Evolutionary conservation across 768 basidiomycete species (phyloP), one percentile per base, ranked within the genome.

Genomic region (Rhizopogon vinicolor): DNA sequence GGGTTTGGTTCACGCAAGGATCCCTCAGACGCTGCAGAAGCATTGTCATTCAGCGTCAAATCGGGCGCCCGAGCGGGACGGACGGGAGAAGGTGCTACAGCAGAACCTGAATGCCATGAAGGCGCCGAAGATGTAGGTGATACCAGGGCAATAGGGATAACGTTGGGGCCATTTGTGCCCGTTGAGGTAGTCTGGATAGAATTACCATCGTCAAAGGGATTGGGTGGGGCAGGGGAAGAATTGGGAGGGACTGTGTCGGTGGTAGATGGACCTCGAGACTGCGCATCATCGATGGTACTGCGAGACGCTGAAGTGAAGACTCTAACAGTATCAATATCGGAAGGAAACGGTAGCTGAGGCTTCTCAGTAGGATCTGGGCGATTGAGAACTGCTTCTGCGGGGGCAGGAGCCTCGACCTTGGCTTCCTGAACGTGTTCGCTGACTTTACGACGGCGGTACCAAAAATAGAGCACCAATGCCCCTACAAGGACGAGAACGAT

Each of bases 91-190:
- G 72, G 69, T 29, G 59, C 40, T n/a, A 48, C 41, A 41, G 63
- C 53, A 43, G 58, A 42, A 16, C 57, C 53, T 2, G 62, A 62
- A 41, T 61, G 62, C 14, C 82, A 78, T 9, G 67, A 66, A 12
- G 67, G 29, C 70, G 68, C 37, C 69, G 74, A 35, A 58, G 68
- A 46, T 3, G 58, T 59, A 16, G 87, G 82, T 22, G 86, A 72
- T 37, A 92, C 86, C 42, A 92, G 77, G 12, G 90, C 90, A 57
- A 93, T 92, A 58, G 90, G 90, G 55, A 93, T 93, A 60, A 91
- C 90, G 61, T 93, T 93, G 22, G 91, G 89, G 42, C 82, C 82
- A 65, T 89, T 86, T 13, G 89, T 86, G 43, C 82, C 79, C n/a
- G 85, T 83, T 9, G 80, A 79, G 0, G 75, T 74, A 29, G 91